Evolutionary conservation across 1,139 yeast species (phyloP).

Genomic region (Kodamaea fungicola): DNA sequence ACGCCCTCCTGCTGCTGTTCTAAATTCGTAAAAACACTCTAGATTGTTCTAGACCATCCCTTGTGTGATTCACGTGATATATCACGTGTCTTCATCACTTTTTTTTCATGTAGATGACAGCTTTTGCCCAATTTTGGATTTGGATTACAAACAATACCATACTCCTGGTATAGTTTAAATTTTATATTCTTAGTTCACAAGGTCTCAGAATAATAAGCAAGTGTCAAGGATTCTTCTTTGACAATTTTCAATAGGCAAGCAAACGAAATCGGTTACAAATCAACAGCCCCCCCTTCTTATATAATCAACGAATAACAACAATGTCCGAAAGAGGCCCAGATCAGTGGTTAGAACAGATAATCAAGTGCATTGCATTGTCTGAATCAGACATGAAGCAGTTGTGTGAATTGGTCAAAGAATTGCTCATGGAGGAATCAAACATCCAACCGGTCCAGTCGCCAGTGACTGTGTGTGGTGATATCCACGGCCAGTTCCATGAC

Average conservation of each 20-base stretch:
- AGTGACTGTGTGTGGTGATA: constrained; percentile 97
- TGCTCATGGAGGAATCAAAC: constrained; percentile 44
- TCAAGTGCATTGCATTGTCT: constrained; percentile 82
- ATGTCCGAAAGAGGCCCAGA: constrained; percentile 90
- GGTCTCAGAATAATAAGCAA: no score
- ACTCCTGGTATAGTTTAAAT: no score
- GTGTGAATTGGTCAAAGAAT: constrained; percentile 69
- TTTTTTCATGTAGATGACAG: background rate
- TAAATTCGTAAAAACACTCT: background rate
- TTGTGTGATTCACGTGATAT: background rate
- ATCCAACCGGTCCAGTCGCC: constrained; percentile 97
- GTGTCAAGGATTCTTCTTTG: no score
- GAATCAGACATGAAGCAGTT: constrained; percentile 95
- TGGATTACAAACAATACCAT: background rate
- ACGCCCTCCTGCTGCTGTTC: no score
- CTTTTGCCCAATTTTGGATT: background rate
- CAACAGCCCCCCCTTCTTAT: background rate
- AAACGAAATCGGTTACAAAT: no score
- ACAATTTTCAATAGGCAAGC: no score
- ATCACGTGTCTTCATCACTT: background rate
- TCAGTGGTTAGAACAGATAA: constrained; percentile 92
- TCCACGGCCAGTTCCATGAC: constrained; percentile 97
- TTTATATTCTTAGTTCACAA: no score
- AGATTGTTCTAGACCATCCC: background rate
- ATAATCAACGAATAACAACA: background rate